Percentiles rank a stretch among this genome's conserved stretches.
Conservation (phyloP, 192 early-diverging fungal species). For the Linnemannia schmuckeri region DNA sequence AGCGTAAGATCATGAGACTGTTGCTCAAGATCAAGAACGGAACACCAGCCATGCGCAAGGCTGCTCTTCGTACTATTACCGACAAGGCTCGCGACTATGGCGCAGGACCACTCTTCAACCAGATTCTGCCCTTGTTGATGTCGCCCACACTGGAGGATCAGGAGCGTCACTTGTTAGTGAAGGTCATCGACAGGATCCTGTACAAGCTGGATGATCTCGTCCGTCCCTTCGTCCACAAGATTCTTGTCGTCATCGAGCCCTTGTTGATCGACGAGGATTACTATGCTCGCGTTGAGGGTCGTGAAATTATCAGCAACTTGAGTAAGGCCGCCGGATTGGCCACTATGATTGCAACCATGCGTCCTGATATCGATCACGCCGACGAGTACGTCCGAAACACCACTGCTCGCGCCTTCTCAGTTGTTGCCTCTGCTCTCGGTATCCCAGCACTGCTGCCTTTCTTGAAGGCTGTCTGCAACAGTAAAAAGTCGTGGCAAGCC, state of each 20-base stretch:
- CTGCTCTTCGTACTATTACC: slow-evolving; percentile 93
- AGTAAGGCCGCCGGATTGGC: slow-evolving; percentile 97
- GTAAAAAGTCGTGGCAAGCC: slow-evolving; percentile 98
- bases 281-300: slow-evolving; percentile 96
- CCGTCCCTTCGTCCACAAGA: slow-evolving; percentile 97
- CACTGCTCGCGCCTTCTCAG: slow-evolving; percentile 96
- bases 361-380: slow-evolving; percentile 98
- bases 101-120: slow-evolving; percentile 94
- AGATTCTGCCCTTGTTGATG: slow-evolving; percentile 96
- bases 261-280: slow-evolving; percentile 98
- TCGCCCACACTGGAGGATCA: slow-evolving; percentile 97
- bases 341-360: slow-evolving; percentile 99
- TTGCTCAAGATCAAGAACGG: slow-evolving; percentile 99
- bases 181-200: slow-evolving; percentile 96
- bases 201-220: slow-evolving; percentile 97
- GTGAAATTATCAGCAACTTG: slow-evolving; percentile 98
- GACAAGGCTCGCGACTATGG: slow-evolving; percentile 97
- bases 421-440: slow-evolving; percentile 96
- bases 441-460: slow-evolving; percentile 96
- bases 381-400: slow-evolving; percentile 99
- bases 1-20: slow-evolving; percentile 96
- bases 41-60: slow-evolving; percentile 93
- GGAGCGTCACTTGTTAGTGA: slow-evolving; percentile 97
- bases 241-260: slow-evolving; percentile 98
- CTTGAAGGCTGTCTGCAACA: slow-evolving; percentile 94